Evolutionary conservation across 2,329 filamentous ascomycete species (phyloP), one percentile per base, ranked within the genome.

Genomic region (Geosmithia flava): DNA sequence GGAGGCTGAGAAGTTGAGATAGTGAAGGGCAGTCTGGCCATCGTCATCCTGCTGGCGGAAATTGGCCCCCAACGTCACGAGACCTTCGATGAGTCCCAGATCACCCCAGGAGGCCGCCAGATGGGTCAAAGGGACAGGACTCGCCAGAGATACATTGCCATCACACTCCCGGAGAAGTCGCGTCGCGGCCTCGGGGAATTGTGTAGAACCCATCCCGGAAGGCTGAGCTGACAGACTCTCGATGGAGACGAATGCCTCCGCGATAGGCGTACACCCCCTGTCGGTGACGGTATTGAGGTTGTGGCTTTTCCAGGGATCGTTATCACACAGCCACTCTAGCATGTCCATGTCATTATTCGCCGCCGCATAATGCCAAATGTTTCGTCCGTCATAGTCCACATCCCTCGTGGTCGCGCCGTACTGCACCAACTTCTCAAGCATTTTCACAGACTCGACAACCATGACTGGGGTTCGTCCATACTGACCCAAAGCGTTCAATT

Each of bases 301-400:
- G 8, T 53, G 42, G 2, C 52, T 41, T 27, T 53, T 59, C 19
- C 46, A 41, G 3, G 60, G 54, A 30, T 50, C 45, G 8, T 61
- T 49, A 2, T 52, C 44, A 39, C 54, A 50, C 4, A 69, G 57
- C 53, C 57, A 64, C 13, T 55, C 48, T 19, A 68, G 52, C 4
- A 65, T 48, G 0, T 23, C 29, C 2, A 49, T 40, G 37, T 66
- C 64, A 19, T 59, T 58, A 2, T 62, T 63, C 7, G 60, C 59
- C 1, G 64, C 65, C 2, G 58, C 59, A 11, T 60, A 57, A 48
- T 68, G 66, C 66, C 66, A 68, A 11, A 68, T 59, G 27, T 58
- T 68, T 27, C 60, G 58, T 0, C 62, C 62, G 2, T 55, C 48
- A 1, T 55, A 46, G 44, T 68, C 65, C 2, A 49, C 51, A 3